Conservation (phyloP, 768 basidiomycete genomes). For the Rickenella mellea region DNA sequence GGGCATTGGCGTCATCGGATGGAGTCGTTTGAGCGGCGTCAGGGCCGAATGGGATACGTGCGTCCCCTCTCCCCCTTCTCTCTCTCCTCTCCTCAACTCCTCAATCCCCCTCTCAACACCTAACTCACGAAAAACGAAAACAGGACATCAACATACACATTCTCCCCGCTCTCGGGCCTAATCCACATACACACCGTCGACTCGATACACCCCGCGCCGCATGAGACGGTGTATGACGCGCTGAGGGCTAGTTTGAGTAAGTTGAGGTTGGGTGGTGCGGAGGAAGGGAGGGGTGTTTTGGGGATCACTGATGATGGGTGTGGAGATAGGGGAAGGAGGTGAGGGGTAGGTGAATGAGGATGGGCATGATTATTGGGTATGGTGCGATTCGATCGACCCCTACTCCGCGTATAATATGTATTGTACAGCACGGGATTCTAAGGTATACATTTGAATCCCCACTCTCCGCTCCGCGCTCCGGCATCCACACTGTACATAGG, state of each 20-base stretch:
- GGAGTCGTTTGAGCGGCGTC: conserved; percentile 53
- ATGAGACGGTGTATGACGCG: conserved; percentile 59
- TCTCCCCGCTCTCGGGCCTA: conserved; percentile 57
- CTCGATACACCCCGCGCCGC: conserved; percentile 72
- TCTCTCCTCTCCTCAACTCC: neutral
- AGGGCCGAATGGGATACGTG: conserved; percentile 57
- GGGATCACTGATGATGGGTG: no score
- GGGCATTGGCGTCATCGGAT: conserved; percentile 45
- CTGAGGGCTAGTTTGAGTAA: conserved; percentile 27
- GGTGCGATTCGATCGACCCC: no score
- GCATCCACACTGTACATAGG: no score
- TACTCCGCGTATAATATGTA: no score
- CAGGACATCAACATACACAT: conserved; percentile 66
- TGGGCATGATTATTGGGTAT: no score
- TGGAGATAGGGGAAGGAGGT: no score
- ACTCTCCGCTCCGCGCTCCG: no score
- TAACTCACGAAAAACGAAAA: neutral
- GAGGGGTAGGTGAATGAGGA: no score
- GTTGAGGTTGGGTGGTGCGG: no score
- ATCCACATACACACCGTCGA: conserved; percentile 59
- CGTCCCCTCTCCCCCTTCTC: conserved; percentile 3
- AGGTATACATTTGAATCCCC: no score
- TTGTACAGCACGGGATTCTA: no score
- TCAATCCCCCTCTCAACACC: neutral
- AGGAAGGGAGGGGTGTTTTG: no score